Evolutionary conservation across 345 rosid species (phyloP), one percentile per base, ranked within the genome.

Genomic region (Eucalyptus brandiana): DNA sequence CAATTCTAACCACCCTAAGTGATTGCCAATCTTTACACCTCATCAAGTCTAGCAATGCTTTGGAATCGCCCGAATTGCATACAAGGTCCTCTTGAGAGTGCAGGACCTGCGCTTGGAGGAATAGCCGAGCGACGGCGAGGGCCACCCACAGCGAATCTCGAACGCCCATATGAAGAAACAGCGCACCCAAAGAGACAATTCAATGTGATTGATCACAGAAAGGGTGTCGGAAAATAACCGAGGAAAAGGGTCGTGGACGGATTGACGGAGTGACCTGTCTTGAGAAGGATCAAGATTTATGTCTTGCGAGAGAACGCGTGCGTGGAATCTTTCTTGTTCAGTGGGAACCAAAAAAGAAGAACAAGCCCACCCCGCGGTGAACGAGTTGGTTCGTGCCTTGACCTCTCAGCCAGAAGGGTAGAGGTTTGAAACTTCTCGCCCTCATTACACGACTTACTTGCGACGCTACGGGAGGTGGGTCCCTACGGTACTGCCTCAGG

Each of bases 21-120:
- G 49, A 47, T 47, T 47, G 49, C 49, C 5, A 47, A 47, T 4
- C 49, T 47, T 47, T 47, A 47, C 49, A 47, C 49, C 49, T 47
- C 49, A 47, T 47, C 49, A 10, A 47, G 49, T 89, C 94, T 56
- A n/a, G 90, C 58, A 96, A 92, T 30, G 95, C 96, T 18, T 24
- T 90, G 69, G 90, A 91, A 90, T 96, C 96, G 89, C 87, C 67
- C 80, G 89, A 54, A 88, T 92, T 88, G 93, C 98, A 95, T 3
- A 93, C 88, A 53, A 92, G 56, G 91, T 89, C 90, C 87, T 7
- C 80, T 32, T 93, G 96, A 60, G 95, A 90, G 47, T 89, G 65
- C 80, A 93, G 86, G 13, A 86, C 47, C 62, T 40, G 91, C 89
- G 91, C 81, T 60, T 89, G 91, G 88, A 90, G 89, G 60, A 89